These are phyloP conservation scores for Blastobotrys apis DNA, from an alignment of 1,139 yeast genomes.

Conservation along the genomic window DNA sequence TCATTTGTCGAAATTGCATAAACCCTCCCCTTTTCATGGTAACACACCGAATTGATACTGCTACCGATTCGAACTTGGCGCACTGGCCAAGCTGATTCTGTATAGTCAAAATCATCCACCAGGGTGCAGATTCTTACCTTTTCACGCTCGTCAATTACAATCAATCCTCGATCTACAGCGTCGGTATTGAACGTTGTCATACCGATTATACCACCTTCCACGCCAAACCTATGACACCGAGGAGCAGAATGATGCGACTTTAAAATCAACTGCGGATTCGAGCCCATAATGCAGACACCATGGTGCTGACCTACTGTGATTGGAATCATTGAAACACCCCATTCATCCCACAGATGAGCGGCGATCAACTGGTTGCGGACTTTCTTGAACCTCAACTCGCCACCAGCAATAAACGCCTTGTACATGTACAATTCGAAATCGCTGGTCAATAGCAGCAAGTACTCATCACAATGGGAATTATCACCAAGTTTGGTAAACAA, in stretches of 20 bases:
- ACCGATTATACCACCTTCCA: conserved; percentile 44
- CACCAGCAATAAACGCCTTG: conserved; percentile 49
- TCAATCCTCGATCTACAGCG: conserved; percentile 48
- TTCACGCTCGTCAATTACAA: conserved; percentile 66
- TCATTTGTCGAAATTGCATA: conserved; percentile 61
- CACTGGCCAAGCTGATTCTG: conserved; percentile 24
- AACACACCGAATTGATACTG: conserved; percentile 66
- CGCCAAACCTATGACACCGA: conserved; percentile 62
- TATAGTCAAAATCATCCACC: conserved; percentile 24
- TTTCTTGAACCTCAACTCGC: conserved; percentile 47
- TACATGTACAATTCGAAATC: conserved; percentile 77
- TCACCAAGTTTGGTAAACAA: conserved; percentile 51
- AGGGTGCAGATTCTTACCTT: conserved; percentile 40
- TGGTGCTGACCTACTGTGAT: conserved; percentile 47
- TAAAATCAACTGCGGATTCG: conserved; percentile 62
- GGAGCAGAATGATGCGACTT: conserved; percentile 65
- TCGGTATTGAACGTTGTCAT: conserved; percentile 31
- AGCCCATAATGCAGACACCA: conserved; percentile 70
- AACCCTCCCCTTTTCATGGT: conserved; percentile 65
- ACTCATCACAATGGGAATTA: conserved; percentile 45
- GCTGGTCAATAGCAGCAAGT: conserved; percentile 64
- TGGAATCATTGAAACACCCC: conserved; percentile 12
- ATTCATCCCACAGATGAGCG: conserved; percentile 4
- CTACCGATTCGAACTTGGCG: conserved; percentile 40
- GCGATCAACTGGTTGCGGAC: conserved; percentile 43